Evolutionary conservation across 2,329 filamentous ascomycete species (phyloP).

Genomic region (Teratosphaeriaceae sp.): DNA sequence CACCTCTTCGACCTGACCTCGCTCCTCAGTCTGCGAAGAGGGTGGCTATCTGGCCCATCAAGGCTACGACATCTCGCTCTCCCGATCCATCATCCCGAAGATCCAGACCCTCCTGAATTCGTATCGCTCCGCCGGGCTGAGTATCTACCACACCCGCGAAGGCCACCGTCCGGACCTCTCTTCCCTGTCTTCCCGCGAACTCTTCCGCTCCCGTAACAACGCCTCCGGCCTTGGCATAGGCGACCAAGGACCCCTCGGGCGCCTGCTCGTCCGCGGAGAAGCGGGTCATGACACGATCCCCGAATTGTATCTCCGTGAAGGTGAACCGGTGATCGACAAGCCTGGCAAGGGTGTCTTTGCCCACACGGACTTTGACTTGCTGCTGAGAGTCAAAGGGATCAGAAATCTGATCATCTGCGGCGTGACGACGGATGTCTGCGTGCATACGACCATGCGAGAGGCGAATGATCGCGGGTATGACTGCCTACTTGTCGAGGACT

Average conservation of each 20-base stretch:
- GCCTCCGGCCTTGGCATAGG: slow-evolving; percentile 45
- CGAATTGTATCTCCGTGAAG: slow-evolving; percentile 44
- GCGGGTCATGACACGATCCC: slow-evolving; percentile 51
- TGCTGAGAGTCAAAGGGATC: slow-evolving; percentile 45
- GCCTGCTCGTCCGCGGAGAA: slow-evolving; percentile 53
- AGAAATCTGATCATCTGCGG: slow-evolving; percentile 48
- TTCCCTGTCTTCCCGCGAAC: slow-evolving; percentile 50
- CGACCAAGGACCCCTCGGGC: slow-evolving; percentile 48
- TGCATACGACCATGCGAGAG: slow-evolving; percentile 50
- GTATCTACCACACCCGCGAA: slow-evolving; percentile 47
- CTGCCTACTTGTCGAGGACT: slow-evolving; percentile 47
- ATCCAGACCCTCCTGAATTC: slow-evolving; percentile 35
- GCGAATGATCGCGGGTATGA: slow-evolving; percentile 51
- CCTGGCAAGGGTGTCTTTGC: slow-evolving; percentile 48
- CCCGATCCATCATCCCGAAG: slow-evolving; percentile 39
- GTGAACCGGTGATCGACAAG: slow-evolving; percentile 50
- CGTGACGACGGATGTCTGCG: slow-evolving; percentile 51
- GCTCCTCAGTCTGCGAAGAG: slow-evolving; percentile 33
- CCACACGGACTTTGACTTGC: slow-evolving; percentile 48
- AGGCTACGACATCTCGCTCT: slow-evolving; percentile 37
- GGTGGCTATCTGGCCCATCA: slow-evolving; percentile 46
- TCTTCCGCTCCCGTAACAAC: slow-evolving; percentile 48
- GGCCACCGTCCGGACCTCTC: slow-evolving; percentile 51
- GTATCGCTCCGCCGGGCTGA: slow-evolving; percentile 36
- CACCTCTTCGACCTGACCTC: background rate